Evolutionary conservation across 441 rosid genomes (phyloP).

Genomic region (Mallotus japonicus): DNA sequence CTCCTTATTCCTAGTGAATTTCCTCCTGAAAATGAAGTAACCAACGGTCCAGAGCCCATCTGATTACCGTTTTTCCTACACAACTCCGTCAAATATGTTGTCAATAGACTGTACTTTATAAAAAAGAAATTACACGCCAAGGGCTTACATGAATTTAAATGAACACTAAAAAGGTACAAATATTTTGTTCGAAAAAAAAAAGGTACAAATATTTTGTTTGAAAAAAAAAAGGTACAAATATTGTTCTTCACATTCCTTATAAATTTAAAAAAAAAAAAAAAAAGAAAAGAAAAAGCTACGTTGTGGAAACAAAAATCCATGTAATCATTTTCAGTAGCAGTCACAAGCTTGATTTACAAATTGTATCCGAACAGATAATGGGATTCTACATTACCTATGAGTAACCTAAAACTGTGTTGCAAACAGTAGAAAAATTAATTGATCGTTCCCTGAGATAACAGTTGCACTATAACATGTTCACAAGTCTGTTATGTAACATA

Average conservation of each 20-base stretch:
- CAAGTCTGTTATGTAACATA: slow-evolving; percentile 9
- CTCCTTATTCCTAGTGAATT: background rate
- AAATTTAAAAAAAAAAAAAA: too few relatives aligned
- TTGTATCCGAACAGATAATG: background rate
- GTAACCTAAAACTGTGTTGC: slow-evolving; percentile 9
- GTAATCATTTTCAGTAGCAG: background rate
- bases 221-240: too few relatives aligned
- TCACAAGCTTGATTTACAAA: slow-evolving; percentile 13
- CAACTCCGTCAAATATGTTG: background rate
- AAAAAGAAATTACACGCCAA: background rate
- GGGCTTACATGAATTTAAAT: background rate
- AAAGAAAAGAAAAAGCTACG: background rate
- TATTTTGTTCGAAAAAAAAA: too few relatives aligned
- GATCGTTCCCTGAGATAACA: slow-evolving; percentile 8
- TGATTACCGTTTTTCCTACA: background rate
- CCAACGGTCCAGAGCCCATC: background rate
- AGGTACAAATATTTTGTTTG: too few relatives aligned
- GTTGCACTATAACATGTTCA: background rate
- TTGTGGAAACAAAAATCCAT: background rate
- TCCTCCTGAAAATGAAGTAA: background rate
- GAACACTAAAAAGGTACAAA: too few relatives aligned
- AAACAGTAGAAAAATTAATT: slow-evolving; percentile 10
- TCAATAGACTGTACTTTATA: background rate
- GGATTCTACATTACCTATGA: slow-evolving; percentile 6
- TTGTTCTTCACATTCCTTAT: too few relatives aligned